A percentile compares a stretch with the other conserved stretches of the same genome.
Conservation (phyloP, 2,329 filamentous ascomycete genomes). For the Penicillium aurantiogriseum region DNA sequence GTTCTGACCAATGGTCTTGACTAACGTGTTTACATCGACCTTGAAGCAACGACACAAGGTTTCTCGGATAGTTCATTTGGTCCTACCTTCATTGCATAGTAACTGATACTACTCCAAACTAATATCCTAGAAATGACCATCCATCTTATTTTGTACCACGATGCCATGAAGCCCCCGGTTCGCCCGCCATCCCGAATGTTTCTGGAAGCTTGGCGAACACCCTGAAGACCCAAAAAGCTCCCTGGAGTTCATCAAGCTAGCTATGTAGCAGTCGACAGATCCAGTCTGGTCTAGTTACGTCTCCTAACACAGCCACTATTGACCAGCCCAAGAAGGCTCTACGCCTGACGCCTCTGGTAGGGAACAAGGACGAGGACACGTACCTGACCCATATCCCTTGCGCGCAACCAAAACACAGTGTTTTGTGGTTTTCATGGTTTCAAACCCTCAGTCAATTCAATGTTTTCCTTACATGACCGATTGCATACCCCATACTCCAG, state of each 20-base stretch:
- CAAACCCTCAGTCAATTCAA: conserved; percentile 4
- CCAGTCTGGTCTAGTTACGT: not conserved
- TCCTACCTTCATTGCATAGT: not conserved
- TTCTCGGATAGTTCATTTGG: not conserved
- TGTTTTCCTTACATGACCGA: conserved; percentile 15
- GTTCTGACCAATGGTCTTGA: not conserved
- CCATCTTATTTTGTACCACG: not conserved
- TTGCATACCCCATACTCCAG: conserved; percentile 10
- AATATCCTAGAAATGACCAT: not conserved
- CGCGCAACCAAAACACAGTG: conserved; percentile 10
- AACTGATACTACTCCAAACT: not conserved
- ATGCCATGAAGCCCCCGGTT: conserved; percentile 1
- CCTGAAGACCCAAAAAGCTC: not conserved
- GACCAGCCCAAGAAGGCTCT: not conserved
- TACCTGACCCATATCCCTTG: conserved; percentile 28
- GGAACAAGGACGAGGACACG: conserved; percentile 12
- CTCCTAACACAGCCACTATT: not conserved
- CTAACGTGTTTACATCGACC: conserved; percentile 1
- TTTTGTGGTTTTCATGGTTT: conserved; percentile 16
- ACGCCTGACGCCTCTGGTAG: not conserved
- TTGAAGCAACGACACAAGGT: conserved; percentile 1
- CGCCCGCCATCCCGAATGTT: conserved; percentile 4
- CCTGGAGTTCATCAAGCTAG: not conserved
- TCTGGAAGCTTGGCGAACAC: conserved; percentile 2
- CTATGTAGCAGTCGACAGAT: not conserved